phyloP scores from a whole-genome alignment of 768 basidiomycete species.

The Coprinopsis strossmayeri region DNA sequence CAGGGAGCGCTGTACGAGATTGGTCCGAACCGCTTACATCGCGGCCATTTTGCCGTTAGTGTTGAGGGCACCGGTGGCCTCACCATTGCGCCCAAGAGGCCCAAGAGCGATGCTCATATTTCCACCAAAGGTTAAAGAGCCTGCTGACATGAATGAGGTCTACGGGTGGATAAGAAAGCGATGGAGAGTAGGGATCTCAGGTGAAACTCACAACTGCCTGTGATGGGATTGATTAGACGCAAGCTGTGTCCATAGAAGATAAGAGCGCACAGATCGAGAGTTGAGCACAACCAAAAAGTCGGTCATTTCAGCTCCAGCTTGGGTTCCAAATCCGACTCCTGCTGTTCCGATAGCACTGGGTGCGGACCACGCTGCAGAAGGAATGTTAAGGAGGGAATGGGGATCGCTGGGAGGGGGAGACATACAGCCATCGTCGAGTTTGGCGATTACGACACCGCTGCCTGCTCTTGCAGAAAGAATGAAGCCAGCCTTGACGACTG shows the following conservation, averaged over 20 bases:
- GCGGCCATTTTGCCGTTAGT: conserved; percentile 85
- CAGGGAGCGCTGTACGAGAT: no score
- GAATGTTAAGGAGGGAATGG: conserved; percentile 6
- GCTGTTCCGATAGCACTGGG: conserved; percentile 94
- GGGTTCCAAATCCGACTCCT: conserved; percentile 83
- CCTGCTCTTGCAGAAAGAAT: conserved; percentile 78
- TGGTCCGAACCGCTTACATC: conserved; percentile 59
- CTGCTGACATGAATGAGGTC: conserved; percentile 91
- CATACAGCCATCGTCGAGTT: conserved; percentile 74
- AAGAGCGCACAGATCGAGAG: conserved; percentile 54
- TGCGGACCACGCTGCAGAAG: conserved; percentile 73
- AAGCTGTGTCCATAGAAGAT: conserved; percentile 1
- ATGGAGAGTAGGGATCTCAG: not conserved
- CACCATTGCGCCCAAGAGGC: conserved; percentile 91
- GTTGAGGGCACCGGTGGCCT: conserved; percentile 79
- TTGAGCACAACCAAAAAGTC: conserved; percentile 91
- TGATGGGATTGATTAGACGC: conserved; percentile 4
- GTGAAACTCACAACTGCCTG: conserved; percentile 58
- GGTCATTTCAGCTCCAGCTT: conserved; percentile 81
- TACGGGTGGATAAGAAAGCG: conserved; percentile 18
- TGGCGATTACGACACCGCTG: conserved; percentile 85
- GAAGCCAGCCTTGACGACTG: conserved; percentile 73
- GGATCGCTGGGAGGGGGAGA: conserved; percentile 7
- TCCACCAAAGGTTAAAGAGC: conserved; percentile 84
- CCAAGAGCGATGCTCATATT: conserved; percentile 88